These are phyloP conservation scores for Colletotrichum limetticola DNA, from an alignment of 2,329 filamentous ascomycete genomes.

Conservation along the genomic window DNA sequence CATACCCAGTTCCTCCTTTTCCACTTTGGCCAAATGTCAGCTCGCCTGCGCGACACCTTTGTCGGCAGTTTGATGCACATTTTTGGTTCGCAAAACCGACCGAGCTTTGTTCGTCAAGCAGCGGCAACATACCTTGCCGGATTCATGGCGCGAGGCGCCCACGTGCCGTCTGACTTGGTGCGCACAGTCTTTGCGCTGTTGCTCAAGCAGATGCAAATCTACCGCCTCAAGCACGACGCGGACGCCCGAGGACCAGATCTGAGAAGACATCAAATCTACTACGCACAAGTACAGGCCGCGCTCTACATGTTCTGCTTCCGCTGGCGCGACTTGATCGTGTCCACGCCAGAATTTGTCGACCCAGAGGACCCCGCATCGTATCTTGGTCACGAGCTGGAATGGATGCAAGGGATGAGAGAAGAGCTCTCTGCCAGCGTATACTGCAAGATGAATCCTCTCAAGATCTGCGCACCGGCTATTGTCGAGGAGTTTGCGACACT, in stretches of 20 bases:
- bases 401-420: conserved; percentile 80
- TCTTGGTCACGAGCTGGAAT: conserved; percentile 78
- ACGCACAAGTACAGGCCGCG: conserved; percentile 87
- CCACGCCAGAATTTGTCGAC: conserved; percentile 69
- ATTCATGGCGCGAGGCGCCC: conserved; percentile 90
- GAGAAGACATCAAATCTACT: conserved; percentile 85
- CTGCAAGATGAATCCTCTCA: conserved; percentile 91
- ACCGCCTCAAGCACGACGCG: conserved; percentile 78
- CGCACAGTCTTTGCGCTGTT: conserved; percentile 85
- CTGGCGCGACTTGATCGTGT: conserved; percentile 87
- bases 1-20: conserved; percentile 97
- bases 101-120: conserved; percentile 74
- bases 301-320: conserved; percentile 98
- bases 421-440: conserved; percentile 82
- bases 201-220: conserved; percentile 78
- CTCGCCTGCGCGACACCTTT: conserved; percentile 83
- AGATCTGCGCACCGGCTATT: conserved; percentile 91
- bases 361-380: conserved; percentile 70
- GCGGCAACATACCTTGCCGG: conserved; percentile 93
- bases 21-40: conserved; percentile 88
- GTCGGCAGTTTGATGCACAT: conserved; percentile 80
- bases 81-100: conserved; percentile 34
- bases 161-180: conserved; percentile 81
- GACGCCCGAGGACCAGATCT: conserved; percentile 87
- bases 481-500: conserved; percentile 93